Percentiles rank a stretch among this genome's conserved stretches.
These are phyloP conservation scores for Bonnemaisonia californica DNA, from an alignment of 31 red algal species.

Conservation along the genomic window DNA sequence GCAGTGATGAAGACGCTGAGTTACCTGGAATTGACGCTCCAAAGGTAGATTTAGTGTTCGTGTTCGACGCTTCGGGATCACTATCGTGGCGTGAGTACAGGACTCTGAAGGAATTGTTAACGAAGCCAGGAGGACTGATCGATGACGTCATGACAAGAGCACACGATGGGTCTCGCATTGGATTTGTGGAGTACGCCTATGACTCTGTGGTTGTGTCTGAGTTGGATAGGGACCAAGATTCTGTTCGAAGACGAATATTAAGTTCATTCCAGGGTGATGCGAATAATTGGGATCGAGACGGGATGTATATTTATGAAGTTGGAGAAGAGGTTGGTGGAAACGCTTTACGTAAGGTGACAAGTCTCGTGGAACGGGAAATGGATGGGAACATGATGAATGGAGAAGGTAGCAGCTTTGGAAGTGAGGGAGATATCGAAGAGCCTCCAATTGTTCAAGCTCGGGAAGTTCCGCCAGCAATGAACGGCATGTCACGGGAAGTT, in stretches of 20 bases:
- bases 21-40: slow-evolving; percentile 6
- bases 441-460: slow-evolving; percentile 50
- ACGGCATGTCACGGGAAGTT: slow-evolving; percentile 61
- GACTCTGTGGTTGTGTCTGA: slow-evolving; percentile 69
- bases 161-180: slow-evolving; percentile 52
- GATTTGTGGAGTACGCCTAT: slow-evolving; percentile 66
- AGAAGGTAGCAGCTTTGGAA: not conserved
- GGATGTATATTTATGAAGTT: slow-evolving; percentile 72
- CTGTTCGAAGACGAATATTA: slow-evolving; percentile 44
- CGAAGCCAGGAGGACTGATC: slow-evolving; percentile 47
- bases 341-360: slow-evolving; percentile 56
- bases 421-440: slow-evolving; percentile 50
- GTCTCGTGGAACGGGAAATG: slow-evolving; percentile 29
- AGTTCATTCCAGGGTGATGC: slow-evolving; percentile 72
- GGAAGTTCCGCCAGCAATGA: slow-evolving; percentile 70
- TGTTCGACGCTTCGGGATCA: slow-evolving; percentile 57
- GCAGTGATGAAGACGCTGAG: not conserved
- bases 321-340: slow-evolving; percentile 61
- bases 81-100: slow-evolving; percentile 59
- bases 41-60: slow-evolving; percentile 50
- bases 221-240: slow-evolving; percentile 51
- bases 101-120: slow-evolving; percentile 42
- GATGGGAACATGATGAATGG: not conserved
- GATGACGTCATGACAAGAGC: slow-evolving; percentile 39
- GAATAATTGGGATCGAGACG: slow-evolving; percentile 63